Base-by-base conservation (phyloP, 2,329 filamentous ascomycete genomes). In the Aureobasidium vineae region DNA sequence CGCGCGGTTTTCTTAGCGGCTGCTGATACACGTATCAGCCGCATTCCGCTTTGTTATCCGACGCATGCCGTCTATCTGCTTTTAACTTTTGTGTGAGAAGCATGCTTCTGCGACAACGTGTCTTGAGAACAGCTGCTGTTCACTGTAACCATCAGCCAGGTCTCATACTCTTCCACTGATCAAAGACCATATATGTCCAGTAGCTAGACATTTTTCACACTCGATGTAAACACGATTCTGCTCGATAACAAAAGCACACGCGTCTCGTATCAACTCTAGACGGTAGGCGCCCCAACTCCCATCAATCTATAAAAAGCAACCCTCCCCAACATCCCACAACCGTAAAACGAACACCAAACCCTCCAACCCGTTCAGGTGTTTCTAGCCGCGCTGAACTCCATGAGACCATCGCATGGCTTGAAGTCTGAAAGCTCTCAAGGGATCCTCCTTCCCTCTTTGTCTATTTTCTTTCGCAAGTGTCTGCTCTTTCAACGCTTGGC, bases 291-390 rank as follows among this genome's bases (percentile, higher is more conserved):
- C 53, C 33, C 53, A 41, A 33, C 38, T 38, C 23, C 54, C n/a
- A 19, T 21, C 13, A 45, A 26, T 59, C 54, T 59, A 59, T 31
- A 59, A 59, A 57, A 36, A 59, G 54, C 23, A 59, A 59, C 26
- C 41, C 38, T 59, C 54, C 38, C 54, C 54, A 59, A 59, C 54
- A 59, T 59, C 40, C 15, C 31, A 13, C 38, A 59, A 28, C 54
- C 21, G 23, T 33, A 26, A 28, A 56, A 41, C 54, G 53, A 57
- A 59, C 38, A 43, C 38, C 28, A 47, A 60, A 47, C 41, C 41
- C 45, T 60, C 19, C 31, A 19, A 16, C 28, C 26, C 28, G 23
- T 47, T 49, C 57, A 47, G 57, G 57, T 60, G 10, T 49, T 15
- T 36, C 19, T 60, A 60, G 43, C 41, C 57, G 57, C 41, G 43